phyloP scores from a whole-genome alignment of 768 basidiomycete genomes.

The Agrocybe chaxingu region DNA sequence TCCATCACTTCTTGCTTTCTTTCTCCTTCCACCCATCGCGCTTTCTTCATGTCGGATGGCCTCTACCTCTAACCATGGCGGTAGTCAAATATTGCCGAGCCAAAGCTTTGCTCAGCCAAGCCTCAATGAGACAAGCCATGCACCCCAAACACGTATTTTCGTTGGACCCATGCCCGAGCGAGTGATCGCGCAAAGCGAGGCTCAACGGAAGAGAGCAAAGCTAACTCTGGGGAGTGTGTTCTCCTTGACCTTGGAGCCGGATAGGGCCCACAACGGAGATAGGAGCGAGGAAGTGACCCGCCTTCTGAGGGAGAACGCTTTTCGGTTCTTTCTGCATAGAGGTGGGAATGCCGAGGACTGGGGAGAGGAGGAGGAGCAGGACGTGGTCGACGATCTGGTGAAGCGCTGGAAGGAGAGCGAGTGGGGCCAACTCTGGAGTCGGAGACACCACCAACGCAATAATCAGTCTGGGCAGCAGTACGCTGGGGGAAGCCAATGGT shows the following conservation, averaged over 20 bases:
- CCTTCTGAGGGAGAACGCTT: slow-evolving; percentile 58
- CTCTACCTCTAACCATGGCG: not conserved
- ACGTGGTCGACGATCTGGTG: slow-evolving; percentile 54
- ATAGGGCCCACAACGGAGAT: slow-evolving; percentile 24
- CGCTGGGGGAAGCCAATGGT: slow-evolving; percentile 41
- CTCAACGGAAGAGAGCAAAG: slow-evolving; percentile 26
- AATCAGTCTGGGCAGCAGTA: slow-evolving; percentile 16
- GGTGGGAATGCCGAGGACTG: slow-evolving; percentile 70
- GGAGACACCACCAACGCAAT: slow-evolving; percentile 29
- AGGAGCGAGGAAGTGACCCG: slow-evolving; percentile 38
- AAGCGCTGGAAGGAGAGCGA: slow-evolving; percentile 63
- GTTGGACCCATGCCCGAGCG: slow-evolving; percentile 76
- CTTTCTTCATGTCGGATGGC: slow-evolving; percentile 7
- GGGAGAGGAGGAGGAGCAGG: slow-evolving; percentile 51
- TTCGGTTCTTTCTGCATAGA: slow-evolving; percentile 56
- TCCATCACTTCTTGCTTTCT: too few relatives aligned
- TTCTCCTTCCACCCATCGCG: not conserved
- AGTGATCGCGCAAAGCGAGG: slow-evolving; percentile 40
- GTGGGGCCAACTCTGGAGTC: slow-evolving; percentile 51
- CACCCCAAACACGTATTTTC: slow-evolving; percentile 51
- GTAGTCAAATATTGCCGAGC: not conserved
- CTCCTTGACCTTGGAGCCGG: slow-evolving; percentile 16
- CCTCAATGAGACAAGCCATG: not conserved
- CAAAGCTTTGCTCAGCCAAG: not conserved
- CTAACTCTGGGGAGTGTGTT: slow-evolving; percentile 20